Evolutionary conservation across 805 yeast species (phyloP).

Genomic region (Kuraishia molischiana): DNA sequence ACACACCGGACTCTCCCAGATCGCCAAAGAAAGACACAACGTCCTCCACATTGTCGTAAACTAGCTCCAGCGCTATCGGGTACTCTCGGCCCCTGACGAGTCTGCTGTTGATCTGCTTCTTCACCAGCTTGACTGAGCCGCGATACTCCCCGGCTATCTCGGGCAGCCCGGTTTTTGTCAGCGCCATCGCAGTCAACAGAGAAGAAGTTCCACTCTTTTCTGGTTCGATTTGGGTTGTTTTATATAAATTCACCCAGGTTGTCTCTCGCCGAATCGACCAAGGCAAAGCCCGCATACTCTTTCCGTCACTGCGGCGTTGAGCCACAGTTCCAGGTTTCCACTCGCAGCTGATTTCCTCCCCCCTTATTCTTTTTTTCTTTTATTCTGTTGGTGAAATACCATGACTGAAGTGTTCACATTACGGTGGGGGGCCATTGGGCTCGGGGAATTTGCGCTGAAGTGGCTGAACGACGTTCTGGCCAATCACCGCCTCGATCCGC

Average conservation of each 20-base stretch:
- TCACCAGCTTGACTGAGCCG: neutral
- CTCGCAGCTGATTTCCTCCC: too few relatives aligned
- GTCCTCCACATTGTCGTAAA: neutral
- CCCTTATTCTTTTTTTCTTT: too few relatives aligned
- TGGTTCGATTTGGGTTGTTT: too few relatives aligned
- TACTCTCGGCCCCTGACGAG: conserved; percentile 1
- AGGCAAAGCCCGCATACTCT: too few relatives aligned
- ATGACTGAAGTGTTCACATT: neutral
- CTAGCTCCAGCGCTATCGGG: conserved; percentile 6
- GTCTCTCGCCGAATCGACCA: too few relatives aligned
- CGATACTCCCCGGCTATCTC: neutral
- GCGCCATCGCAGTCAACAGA: neutral
- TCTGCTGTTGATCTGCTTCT: neutral
- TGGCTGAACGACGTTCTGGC: neutral
- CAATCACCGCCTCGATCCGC: neutral
- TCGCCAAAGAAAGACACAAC: neutral
- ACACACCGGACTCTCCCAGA: neutral
- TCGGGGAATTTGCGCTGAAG: neutral
- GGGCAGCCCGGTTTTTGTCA: neutral
- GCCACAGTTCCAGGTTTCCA: too few relatives aligned
- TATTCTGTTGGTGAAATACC: too few relatives aligned
- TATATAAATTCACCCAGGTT: too few relatives aligned
- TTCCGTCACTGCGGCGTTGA: too few relatives aligned
- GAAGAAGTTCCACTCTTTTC: too few relatives aligned
- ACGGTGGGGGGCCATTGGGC: neutral